Evolutionary conservation across 352 stramenopile species (phyloP).

Genomic region (Bremia lactucae): DNA sequence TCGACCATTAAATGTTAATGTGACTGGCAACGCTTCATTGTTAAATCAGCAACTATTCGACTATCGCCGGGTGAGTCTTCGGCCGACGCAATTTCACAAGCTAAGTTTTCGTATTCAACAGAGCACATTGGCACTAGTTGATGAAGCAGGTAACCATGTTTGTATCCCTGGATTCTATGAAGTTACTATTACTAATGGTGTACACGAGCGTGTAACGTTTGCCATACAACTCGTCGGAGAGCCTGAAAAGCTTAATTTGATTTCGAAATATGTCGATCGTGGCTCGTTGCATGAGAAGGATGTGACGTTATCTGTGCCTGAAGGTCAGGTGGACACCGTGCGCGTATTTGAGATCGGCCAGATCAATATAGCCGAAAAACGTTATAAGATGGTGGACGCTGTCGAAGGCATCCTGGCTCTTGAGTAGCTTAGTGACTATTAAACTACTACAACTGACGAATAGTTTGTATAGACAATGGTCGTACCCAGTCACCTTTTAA

Average conservation of each 20-base stretch:
- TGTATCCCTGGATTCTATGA: conserved; percentile 65
- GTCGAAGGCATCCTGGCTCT: no score
- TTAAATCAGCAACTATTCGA: conserved; percentile 73
- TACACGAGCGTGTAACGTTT: conserved; percentile 55
- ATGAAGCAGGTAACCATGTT: conserved; percentile 40
- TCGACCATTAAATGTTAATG: conserved; percentile 43
- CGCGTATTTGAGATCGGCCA: no score
- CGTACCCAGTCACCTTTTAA: no score
- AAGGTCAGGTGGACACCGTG: no score
- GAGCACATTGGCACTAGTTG: conserved; percentile 42
- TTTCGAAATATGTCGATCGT: conserved; percentile 17
- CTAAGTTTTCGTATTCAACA: conserved; percentile 35
- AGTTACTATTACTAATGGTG: conserved; percentile 62
- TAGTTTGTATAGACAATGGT: no score
- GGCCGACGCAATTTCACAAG: conserved; percentile 21
- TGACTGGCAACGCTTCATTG: conserved; percentile 41
- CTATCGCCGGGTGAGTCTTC: conserved; percentile 48
- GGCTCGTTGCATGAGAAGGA: no score
- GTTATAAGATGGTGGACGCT: no score
- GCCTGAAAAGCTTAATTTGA: conserved; percentile 34
- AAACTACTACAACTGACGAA: no score
- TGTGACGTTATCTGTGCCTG: no score
- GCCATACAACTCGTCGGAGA: conserved; percentile 37
- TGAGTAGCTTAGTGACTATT: no score
- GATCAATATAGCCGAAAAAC: no score